Percentiles rank a stretch among this genome's conserved stretches.
phyloP scores from a whole-genome alignment of 2,329 filamentous ascomycete genomes.

The Chaetomiaceae sp. region DNA sequence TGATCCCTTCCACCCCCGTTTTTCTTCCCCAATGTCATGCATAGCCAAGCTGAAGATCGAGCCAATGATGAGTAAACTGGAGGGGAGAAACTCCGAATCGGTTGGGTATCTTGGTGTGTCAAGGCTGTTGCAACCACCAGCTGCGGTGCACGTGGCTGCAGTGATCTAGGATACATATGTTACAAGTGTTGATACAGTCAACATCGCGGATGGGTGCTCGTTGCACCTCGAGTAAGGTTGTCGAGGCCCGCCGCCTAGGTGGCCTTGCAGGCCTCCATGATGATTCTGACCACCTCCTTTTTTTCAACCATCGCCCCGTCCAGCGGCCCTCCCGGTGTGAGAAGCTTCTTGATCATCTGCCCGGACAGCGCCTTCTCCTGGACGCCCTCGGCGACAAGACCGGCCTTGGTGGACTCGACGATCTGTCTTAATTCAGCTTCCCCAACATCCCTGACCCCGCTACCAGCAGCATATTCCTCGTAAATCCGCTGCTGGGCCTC shows the following conservation, averaged over 20 bases:
- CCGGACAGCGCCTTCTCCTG: slow-evolving; percentile 49
- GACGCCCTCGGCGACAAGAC: slow-evolving; percentile 44
- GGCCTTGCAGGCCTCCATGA: slow-evolving; percentile 45
- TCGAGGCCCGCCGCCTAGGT: not conserved
- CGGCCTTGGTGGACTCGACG: slow-evolving; percentile 49
- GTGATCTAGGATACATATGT: not conserved
- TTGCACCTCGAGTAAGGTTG: not conserved
- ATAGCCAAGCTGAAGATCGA: not conserved
- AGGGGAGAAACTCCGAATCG: not conserved
- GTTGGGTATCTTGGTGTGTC: slow-evolving; percentile 1
- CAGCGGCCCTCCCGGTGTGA: slow-evolving; percentile 47
- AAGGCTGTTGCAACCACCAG: not conserved
- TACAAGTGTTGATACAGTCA: not conserved
- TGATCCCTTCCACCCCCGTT: not conserved
- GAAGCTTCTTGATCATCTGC: slow-evolving; percentile 59
- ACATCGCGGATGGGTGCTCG: no score
- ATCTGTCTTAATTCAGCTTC: slow-evolving; percentile 54
- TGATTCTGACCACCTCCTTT: slow-evolving; percentile 54
- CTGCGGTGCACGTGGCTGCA: not conserved
- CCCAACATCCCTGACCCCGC: slow-evolving; percentile 55
- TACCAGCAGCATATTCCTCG: slow-evolving; percentile 58
- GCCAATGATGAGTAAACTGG: not conserved
- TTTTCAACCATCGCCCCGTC: slow-evolving; percentile 63
- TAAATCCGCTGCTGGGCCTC: slow-evolving; percentile 60
- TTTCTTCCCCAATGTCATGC: not conserved